Conservation (phyloP, 176 grass and related monocot species). For the Aegilops longissima region DNA sequence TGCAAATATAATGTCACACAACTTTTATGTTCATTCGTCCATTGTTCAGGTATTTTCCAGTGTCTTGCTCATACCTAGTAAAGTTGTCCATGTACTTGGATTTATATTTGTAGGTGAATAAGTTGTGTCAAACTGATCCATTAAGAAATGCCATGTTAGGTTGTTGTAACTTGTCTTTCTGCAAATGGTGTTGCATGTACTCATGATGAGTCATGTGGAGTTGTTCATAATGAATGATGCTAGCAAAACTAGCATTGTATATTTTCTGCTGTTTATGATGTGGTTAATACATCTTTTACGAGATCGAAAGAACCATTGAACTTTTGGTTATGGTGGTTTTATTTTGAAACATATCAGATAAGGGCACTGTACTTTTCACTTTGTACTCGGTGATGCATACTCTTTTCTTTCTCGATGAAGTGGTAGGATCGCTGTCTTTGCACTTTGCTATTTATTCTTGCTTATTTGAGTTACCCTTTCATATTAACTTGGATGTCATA, state of each 20-base stretch:
- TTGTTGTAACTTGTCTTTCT: neutral
- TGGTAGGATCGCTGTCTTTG: neutral
- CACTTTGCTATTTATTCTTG: neutral
- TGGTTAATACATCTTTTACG: too few species aligned
- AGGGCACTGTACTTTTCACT: too few species aligned
- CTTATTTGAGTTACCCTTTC: neutral
- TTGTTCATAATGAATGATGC: neutral
- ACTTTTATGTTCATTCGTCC: conserved; percentile 78
- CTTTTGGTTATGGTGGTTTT: too few species aligned
- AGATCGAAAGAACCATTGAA: too few species aligned
- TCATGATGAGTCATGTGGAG: too few species aligned
- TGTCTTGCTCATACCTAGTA: neutral
- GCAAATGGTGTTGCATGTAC: neutral
- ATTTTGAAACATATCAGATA: too few species aligned
- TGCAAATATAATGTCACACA: conserved; percentile 77
- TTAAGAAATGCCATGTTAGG: too few species aligned
- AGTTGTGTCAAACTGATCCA: too few species aligned
- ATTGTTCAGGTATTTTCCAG: conserved; percentile 52
- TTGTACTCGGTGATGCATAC: too few species aligned
- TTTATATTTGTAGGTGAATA: too few species aligned
- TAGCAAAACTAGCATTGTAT: neutral
- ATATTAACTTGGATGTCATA: conserved; percentile 31
- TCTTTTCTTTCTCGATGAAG: too few species aligned
- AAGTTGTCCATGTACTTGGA: neutral
- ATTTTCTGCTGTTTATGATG: neutral